Evolutionary conservation across 1,139 yeast species (phyloP), one percentile per base, ranked within the genome.

Genomic region (Hemisphaericaspora subhashii): DNA sequence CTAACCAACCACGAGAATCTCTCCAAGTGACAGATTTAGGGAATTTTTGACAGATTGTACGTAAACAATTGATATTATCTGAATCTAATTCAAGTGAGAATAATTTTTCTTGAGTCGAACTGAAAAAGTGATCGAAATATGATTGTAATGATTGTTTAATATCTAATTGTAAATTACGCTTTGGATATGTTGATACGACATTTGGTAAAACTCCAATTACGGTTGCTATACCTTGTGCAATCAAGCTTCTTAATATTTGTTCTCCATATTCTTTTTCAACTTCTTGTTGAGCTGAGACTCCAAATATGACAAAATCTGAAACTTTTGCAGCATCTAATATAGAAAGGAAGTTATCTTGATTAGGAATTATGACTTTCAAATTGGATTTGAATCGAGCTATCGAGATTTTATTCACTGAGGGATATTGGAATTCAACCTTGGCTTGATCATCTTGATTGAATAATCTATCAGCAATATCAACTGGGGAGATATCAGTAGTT

Each of bases 1-100:
- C 74, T 46, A 92, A 41, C 66, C 90, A 94, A 7, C 96, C 94
- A 57, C 98, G 74, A 18, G 82, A 68, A 52, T 92, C 98, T 66
- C 98, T 81, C 98, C 98, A 94, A 27, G 77, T 76, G 31, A 94
- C 72, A 2, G 88, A 81, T 57, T 83, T 83, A 21, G 98, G 98
- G 54, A 82, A 78, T 60, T 83, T 86, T 55, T 92, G 98, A 55
- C 96, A 86, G 28, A 94, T 54, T 3, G 74, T 69, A 57, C 98
- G 77, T 28, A 86, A 69, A 38, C 89, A 81, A 53, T 85, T 86
- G 23, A 75, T 50, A 16, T 86, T 74, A 48, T 92, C 98, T 3
- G 86, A 70, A 14, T 72, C 66, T 34, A 65, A 67, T 52, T 88
- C 95, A 41, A 88, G 62, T 32, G 86, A 81, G 63, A 70, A 90